Percentiles rank a stretch among this genome's conserved stretches.
These are phyloP conservation scores for Cystobasidium slooffiae DNA, from an alignment of 1,284 basidiomycete genomes.

Conservation along the genomic window DNA sequence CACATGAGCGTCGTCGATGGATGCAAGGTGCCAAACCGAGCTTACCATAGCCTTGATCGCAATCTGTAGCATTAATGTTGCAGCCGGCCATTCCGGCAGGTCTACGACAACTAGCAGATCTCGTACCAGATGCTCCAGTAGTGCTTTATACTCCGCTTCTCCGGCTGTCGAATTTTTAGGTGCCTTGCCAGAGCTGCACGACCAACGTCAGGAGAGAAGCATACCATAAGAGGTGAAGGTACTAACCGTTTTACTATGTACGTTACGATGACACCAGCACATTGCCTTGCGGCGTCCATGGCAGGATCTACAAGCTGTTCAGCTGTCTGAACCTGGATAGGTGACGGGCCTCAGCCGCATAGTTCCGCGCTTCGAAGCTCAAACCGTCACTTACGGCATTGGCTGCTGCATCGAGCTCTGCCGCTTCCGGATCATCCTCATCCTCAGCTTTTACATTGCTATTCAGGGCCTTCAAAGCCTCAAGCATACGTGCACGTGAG, in stretches of 20 bases:
- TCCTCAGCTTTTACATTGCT: constrained; percentile 65
- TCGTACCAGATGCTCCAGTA: constrained; percentile 85
- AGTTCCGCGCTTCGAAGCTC: too few species aligned
- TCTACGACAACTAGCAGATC: constrained; percentile 88
- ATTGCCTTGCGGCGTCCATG: constrained; percentile 73
- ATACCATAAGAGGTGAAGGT: constrained; percentile 49
- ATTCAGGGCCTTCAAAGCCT: constrained; percentile 64
- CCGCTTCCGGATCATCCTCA: constrained; percentile 65
- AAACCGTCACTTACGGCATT: not conserved
- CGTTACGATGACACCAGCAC: constrained; percentile 78
- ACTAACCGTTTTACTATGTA: constrained; percentile 77
- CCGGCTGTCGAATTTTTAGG: constrained; percentile 75
- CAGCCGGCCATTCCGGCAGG: constrained; percentile 96
- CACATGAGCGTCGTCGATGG: constrained; percentile 35
- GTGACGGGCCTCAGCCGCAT: not conserved
- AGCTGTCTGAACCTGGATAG: constrained; percentile 59
- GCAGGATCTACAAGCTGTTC: constrained; percentile 43
- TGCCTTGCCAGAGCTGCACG: constrained; percentile 71
- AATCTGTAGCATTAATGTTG: constrained; percentile 75
- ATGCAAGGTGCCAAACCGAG: not conserved
- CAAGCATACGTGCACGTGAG: constrained; percentile 69
- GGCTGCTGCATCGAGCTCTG: not conserved
- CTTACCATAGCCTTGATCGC: constrained; percentile 81
- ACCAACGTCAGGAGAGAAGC: not conserved
- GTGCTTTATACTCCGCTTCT: constrained; percentile 85